Evolutionary conservation across 2,329 filamentous ascomycete species (phyloP).

Genomic region (Immersiporthe knoxdaviesiana): DNA sequence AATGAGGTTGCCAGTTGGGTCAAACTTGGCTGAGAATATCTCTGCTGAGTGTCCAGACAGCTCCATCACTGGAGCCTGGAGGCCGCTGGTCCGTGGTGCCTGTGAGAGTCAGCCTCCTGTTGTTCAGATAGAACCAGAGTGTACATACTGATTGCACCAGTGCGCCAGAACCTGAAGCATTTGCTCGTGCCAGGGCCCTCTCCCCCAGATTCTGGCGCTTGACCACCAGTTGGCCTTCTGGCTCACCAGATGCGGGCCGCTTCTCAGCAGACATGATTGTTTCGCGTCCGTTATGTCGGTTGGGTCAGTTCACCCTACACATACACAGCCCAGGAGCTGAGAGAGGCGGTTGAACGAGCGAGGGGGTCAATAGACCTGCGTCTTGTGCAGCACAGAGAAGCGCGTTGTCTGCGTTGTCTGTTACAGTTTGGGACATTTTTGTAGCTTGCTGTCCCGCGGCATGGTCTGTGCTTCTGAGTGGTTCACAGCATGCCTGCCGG

Average conservation of each 20-base stretch:
- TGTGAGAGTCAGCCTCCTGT: conserved; percentile 43
- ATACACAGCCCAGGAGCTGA: background rate
- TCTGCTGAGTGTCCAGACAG: conserved; percentile 82
- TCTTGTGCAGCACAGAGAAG: background rate
- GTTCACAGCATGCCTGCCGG: conserved; percentile 23
- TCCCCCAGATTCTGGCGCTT: conserved; percentile 80
- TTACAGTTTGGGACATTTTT: conserved; percentile 23
- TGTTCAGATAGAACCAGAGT: background rate
- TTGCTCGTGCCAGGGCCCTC: conserved; percentile 53
- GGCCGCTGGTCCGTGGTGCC: conserved; percentile 77
- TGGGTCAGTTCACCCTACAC: background rate
- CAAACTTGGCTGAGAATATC: conserved; percentile 88
- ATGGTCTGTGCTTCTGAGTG: conserved; percentile 21
- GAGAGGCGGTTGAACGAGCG: background rate
- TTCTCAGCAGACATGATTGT: conserved; percentile 85
- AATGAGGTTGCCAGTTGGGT: conserved; percentile 83
- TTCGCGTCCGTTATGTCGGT: background rate
- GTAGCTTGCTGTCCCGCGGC: conserved; percentile 10
- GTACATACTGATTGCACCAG: conserved; percentile 55
- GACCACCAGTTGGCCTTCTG: conserved; percentile 79
- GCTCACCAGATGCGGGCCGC: conserved; percentile 83
- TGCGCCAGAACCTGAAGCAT: conserved; percentile 51
- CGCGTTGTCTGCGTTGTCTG: background rate
- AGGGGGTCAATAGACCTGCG: background rate
- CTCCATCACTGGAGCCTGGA: conserved; percentile 94